Conservation (phyloP, 768 basidiomycete genomes). For the Wakefieldia striispora region DNA sequence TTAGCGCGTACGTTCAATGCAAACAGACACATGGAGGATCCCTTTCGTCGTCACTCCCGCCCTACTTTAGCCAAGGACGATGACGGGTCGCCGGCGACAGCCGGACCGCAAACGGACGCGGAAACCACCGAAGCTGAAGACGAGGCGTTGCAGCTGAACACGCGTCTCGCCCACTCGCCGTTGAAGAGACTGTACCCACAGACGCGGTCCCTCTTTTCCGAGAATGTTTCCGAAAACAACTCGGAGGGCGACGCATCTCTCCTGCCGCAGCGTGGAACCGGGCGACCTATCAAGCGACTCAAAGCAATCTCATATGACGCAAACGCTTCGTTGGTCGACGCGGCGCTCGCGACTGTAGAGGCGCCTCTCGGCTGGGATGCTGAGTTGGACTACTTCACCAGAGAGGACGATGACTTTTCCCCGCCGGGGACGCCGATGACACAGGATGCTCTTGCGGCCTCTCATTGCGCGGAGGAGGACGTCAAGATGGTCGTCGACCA, state of each 20-base stretch:
- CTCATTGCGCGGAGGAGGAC: background rate
- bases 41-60: background rate
- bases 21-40: slow-evolving; percentile 13
- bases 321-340: slow-evolving; percentile 16
- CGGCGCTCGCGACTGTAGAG: slow-evolving; percentile 21
- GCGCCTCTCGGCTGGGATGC: slow-evolving; percentile 22
- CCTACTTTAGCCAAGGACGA: background rate
- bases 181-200: slow-evolving; percentile 2
- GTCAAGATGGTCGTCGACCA: background rate
- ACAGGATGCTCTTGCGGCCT: background rate
- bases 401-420: background rate
- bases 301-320: slow-evolving; percentile 23
- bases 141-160: slow-evolving; percentile 9
- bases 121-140: slow-evolving; percentile 26
- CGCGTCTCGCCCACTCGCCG: slow-evolving; percentile 10
- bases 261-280: background rate
- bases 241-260: slow-evolving; percentile 5
- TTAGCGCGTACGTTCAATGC: slow-evolving; percentile 26
- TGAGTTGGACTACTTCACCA: slow-evolving; percentile 7
- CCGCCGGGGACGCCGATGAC: background rate
- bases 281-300: slow-evolving; percentile 16
- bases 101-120: slow-evolving; percentile 13
- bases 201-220: background rate
- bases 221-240: slow-evolving; percentile 7
- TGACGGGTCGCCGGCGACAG: slow-evolving; percentile 1